Base-by-base conservation (phyloP, 331 rosid species). In the Malus hybrid region DNA sequence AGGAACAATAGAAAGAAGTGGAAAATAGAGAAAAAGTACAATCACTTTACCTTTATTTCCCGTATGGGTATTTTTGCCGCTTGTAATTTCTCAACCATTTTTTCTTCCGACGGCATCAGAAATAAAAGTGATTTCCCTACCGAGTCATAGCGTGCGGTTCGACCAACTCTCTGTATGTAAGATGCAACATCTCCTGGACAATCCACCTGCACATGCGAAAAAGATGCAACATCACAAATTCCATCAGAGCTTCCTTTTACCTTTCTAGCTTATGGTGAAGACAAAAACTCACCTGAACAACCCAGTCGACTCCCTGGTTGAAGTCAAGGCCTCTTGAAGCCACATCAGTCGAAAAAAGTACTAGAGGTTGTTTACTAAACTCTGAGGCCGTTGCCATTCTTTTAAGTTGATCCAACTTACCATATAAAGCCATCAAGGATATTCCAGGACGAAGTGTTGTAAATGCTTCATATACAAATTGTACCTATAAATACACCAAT, bases 261-360 rank as follows among this genome's bases (percentile, higher is more conserved):
- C 29, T 28, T 28, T 28, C 29, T 28, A 28, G 29, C 29, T 28
- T 28, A 28, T 28, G 29, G 29, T 2, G 29, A 28, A 28, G 29
- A 28, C 29, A 28, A 28, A 28, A 28, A 66, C 67, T 80, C 74
- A 86, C 98, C 96, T 93, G 98, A 76, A 93, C 96, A 76, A 93
- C 98, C 98, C 98, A 93, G 79, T 93, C 91, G 26, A 93, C 96
- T 58, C 91, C 97, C 84, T 86, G 85, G 53, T 93, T 85, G 85
- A 93, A 93, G 86, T 93, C 98, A 84, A 93, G 98, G 70, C 97
- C 98, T 81, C 98, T 91, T 26, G 97, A 85, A 11, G 96, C 93
- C 75, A 93, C 92, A 78, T 93, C 98, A 15, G 98, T 93, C 28
- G 91, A 84, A 79, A 93, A 88, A 78, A 93, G 98, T 68, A 91